phyloP scores from a whole-genome alignment of 2,329 filamentous ascomycete species.

The Penicillium digitatum region DNA sequence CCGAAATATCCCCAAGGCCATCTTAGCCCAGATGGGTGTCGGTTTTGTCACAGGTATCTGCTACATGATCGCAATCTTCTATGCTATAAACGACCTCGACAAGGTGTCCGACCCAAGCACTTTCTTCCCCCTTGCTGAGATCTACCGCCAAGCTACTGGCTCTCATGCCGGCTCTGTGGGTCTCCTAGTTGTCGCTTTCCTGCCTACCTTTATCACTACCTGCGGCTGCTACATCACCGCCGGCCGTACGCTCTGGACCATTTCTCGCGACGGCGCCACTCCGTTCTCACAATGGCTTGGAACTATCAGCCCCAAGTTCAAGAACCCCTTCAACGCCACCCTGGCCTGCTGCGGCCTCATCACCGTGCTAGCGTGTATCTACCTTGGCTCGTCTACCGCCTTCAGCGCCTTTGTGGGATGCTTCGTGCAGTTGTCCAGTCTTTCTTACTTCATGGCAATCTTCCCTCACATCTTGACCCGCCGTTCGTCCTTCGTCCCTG shows the following conservation, averaged over 20 bases:
- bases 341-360: conserved; percentile 52
- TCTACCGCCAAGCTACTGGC: conserved; percentile 50
- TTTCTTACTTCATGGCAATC: conserved; percentile 54
- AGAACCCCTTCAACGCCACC: conserved; percentile 58
- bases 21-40: conserved; percentile 47
- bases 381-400: conserved; percentile 52
- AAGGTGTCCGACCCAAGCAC: conserved; percentile 14
- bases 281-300: conserved; percentile 54
- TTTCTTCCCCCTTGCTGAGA: conserved; percentile 49
- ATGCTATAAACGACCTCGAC: conserved; percentile 45
- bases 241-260: conserved; percentile 59
- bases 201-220: conserved; percentile 53
- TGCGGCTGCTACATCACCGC: conserved; percentile 57
- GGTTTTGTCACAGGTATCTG: conserved; percentile 48
- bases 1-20: conserved; percentile 49
- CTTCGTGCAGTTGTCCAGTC: conserved; percentile 55
- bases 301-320: conserved; percentile 52
- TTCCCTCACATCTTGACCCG: conserved; percentile 50
- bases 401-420: conserved; percentile 57
- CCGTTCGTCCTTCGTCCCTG: conserved; percentile 50
- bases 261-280: conserved; percentile 58
- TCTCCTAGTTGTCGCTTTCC: conserved; percentile 55
- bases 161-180: conserved; percentile 53
- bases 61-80: conserved; percentile 51
- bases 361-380: conserved; percentile 55